Evolutionary conservation across 2,329 filamentous ascomycete genomes (phyloP).

Genomic region (Pseudogymnoascus sp.): DNA sequence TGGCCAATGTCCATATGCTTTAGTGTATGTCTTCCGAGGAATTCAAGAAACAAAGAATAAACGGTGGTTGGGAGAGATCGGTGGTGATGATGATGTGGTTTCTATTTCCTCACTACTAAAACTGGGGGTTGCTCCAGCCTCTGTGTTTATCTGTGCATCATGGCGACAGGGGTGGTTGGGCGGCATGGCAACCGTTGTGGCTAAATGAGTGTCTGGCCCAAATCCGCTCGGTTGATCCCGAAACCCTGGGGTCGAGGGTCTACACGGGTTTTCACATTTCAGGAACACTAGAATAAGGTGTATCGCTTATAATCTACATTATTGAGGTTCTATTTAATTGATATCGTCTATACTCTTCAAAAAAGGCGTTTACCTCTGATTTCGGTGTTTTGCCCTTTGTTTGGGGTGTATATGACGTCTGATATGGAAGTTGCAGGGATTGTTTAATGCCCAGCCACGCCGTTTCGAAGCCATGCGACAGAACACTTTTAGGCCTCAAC

Average conservation of each 20-base stretch:
- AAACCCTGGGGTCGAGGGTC: not conserved
- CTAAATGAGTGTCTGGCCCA: not conserved
- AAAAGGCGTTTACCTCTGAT: not conserved
- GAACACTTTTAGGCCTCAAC: not conserved
- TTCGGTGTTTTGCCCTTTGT: not conserved
- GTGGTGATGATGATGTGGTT: conserved; percentile 3
- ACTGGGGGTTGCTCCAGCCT: conserved; percentile 5
- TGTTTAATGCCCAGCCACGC: not conserved
- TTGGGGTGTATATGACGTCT: conserved; percentile 1
- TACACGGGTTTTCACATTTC: not conserved
- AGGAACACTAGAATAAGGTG: not conserved
- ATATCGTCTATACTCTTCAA: not conserved
- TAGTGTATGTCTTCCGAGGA: conserved; percentile 4
- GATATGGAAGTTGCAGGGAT: not conserved
- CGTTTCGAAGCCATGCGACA: not conserved
- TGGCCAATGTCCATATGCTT: conserved; percentile 4
- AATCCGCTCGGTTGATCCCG: not conserved
- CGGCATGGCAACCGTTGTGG: conserved; percentile 6
- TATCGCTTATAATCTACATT: not conserved
- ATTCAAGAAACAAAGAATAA: conserved; percentile 5
- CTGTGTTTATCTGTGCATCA: conserved; percentile 7
- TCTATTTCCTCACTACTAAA: conserved; percentile 5
- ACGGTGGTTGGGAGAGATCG: conserved; percentile 3
- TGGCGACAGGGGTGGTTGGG: conserved; percentile 4
- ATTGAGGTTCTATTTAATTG: not conserved